Conservation (phyloP, 2,329 filamentous ascomycete genomes). For the Verticillium nonalfalfae region DNA sequence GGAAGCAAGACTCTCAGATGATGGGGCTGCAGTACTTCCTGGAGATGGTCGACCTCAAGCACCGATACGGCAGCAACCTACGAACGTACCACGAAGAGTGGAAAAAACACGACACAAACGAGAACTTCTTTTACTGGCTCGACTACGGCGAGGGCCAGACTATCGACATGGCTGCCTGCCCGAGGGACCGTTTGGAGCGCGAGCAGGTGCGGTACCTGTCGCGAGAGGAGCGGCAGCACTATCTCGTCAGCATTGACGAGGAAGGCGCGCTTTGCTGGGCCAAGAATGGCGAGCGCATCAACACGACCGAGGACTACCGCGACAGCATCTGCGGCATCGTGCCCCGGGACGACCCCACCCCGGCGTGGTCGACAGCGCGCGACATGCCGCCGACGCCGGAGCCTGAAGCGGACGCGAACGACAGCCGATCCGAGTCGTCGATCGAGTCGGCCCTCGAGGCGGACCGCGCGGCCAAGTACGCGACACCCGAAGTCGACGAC, state of each 20-base stretch:
- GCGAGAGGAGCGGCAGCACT: constrained; percentile 73
- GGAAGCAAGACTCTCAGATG: constrained; percentile 62
- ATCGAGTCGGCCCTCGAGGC: constrained; percentile 45
- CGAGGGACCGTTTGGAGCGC: constrained; percentile 66
- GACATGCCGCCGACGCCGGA: constrained; percentile 16
- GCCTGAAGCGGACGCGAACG: constrained; percentile 8
- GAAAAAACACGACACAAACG: constrained; percentile 68
- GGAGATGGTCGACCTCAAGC: constrained; percentile 81
- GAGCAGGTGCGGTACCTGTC: constrained; percentile 81
- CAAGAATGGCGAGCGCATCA: constrained; percentile 72
- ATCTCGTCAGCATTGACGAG: constrained; percentile 69
- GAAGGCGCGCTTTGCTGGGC: constrained; percentile 79
- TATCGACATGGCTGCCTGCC: constrained; percentile 65
- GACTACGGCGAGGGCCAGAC: constrained; percentile 71
- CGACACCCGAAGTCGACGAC: constrained; percentile 55
- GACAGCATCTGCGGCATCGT: constrained; percentile 76
- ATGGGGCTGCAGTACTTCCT: constrained; percentile 84
- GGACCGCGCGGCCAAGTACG: constrained; percentile 57
- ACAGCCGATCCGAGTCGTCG: constrained; percentile 27
- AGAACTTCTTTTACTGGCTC: constrained; percentile 94
- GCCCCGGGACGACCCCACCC: constrained; percentile 51
- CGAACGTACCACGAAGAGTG: constrained; percentile 78
- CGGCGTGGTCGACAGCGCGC: constrained; percentile 35
- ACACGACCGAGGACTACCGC: constrained; percentile 67
- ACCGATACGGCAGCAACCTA: constrained; percentile 80